A percentile compares a stretch with the other conserved stretches of the same genome.
phyloP scores from a whole-genome alignment of 2,329 filamentous ascomycete species.

The Graphilbum sp. region DNA sequence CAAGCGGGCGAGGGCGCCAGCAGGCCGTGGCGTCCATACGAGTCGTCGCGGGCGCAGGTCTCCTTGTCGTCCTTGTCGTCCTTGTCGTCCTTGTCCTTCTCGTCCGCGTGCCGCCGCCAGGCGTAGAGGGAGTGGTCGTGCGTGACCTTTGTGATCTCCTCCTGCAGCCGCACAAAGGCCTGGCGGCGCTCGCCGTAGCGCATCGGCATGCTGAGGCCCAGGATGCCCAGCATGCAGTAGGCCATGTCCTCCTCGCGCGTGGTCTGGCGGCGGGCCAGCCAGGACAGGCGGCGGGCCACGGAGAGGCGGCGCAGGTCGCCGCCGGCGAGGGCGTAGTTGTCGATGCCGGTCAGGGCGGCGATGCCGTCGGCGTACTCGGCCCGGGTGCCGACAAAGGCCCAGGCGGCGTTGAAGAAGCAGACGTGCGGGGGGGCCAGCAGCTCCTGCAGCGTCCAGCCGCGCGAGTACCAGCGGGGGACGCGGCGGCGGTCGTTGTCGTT shows the following conservation, averaged over 20 bases:
- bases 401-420: conserved; percentile 8
- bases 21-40: no score
- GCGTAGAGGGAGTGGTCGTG: conserved; percentile 2
- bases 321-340: neutral
- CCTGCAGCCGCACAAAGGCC: conserved; percentile 12
- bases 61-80: no score
- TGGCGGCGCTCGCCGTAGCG: conserved; percentile 15
- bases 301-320: conserved; percentile 1
- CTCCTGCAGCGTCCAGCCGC: conserved; percentile 12
- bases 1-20: no score
- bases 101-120: neutral
- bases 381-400: conserved; percentile 5
- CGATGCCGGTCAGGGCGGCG: conserved; percentile 2
- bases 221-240: conserved; percentile 17
- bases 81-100: no score
- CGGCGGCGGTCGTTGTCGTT: neutral
- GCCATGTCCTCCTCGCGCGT: conserved; percentile 13
- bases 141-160: conserved; percentile 11
- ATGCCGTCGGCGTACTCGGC: conserved; percentile 1
- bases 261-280: conserved; percentile 12
- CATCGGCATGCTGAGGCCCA: conserved; percentile 15
- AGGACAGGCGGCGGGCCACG: conserved; percentile 14
- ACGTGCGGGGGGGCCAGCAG: conserved; percentile 8
- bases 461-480: conserved; percentile 4
- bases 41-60: no score